phyloP scores from a whole-genome alignment of 78 protist species.

The Guillardia theta region DNA sequence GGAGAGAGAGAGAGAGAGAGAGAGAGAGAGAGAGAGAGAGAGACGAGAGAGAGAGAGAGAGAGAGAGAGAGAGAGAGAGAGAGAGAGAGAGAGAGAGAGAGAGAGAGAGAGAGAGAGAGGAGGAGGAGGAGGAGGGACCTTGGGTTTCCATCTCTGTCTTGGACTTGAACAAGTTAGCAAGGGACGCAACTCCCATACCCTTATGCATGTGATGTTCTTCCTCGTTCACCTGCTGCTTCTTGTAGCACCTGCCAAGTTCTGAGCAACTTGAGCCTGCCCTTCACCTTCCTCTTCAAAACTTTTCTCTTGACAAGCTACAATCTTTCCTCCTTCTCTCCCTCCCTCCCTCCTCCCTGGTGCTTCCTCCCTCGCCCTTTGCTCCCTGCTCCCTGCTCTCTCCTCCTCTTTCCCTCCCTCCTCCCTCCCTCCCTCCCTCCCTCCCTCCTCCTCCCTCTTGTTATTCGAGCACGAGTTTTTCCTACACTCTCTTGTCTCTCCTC shows the following conservation, averaged over 20 bases:
- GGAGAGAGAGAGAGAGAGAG: not conserved
- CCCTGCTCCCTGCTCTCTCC: not conserved
- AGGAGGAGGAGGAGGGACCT: not conserved
- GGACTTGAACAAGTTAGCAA: not conserved
- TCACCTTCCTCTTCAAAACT: no score
- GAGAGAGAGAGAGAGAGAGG: not conserved
- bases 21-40: not conserved
- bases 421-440: not conserved
- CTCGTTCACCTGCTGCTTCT: no score
- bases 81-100: not conserved
- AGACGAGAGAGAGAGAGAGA: not conserved
- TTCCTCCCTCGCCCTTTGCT: not conserved
- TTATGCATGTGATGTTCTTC: not conserved
- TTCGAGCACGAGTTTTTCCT: no score
- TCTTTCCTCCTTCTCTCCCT: not conserved
- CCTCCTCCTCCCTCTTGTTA: not conserved
- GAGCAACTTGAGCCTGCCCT: no score
- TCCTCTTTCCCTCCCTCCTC: not conserved
- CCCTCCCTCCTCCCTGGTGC: not conserved
- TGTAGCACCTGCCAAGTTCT: no score
- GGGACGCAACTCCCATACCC: not conserved
- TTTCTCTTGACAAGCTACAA: not conserved
- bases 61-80: not conserved
- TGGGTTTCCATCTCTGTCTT: not conserved
- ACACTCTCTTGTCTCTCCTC: not conserved